These are phyloP conservation scores for Keqinozyma sinolaborantium DNA, from an alignment of 1,139 yeast genomes.

Conservation along the genomic window DNA sequence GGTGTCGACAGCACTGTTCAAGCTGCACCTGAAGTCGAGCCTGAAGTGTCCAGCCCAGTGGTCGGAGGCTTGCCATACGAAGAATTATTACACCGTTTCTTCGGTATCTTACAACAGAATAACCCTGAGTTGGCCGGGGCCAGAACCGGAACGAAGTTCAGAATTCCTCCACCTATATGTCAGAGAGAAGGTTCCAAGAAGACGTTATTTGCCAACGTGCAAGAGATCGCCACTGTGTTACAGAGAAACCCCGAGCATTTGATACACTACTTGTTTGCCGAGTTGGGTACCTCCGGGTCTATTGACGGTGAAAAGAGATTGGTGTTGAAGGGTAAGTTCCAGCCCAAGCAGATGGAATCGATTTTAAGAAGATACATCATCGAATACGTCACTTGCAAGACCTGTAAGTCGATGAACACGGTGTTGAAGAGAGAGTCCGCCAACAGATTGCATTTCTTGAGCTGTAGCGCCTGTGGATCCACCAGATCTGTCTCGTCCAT, in stretches of 20 bases:
- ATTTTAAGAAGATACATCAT: constrained; percentile 93
- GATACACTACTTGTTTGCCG: constrained; percentile 95
- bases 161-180: constrained; percentile 96
- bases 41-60: constrained; percentile 12
- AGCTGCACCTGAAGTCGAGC: constrained; percentile 16
- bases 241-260: constrained; percentile 97
- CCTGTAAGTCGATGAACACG: constrained; percentile 97
- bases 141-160: constrained; percentile 85
- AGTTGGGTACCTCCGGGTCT: constrained; percentile 98
- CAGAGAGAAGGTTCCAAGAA: constrained; percentile 97
- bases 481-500: constrained; percentile 95
- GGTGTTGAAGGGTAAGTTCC: constrained; percentile 96
- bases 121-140: constrained; percentile 99
- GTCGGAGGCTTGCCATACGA: constrained; percentile 59
- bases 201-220: constrained; percentile 93
- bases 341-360: constrained; percentile 95
- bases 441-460: constrained; percentile 94
- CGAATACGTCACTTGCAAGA: constrained; percentile 97
- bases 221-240: constrained; percentile 88
- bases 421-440: constrained; percentile 92
- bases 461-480: constrained; percentile 97
- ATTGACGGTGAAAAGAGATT: constrained; percentile 97
- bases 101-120: constrained; percentile 79
- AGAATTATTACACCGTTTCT: constrained; percentile 77
- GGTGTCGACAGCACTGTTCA: constrained; percentile 61